Evolutionary conservation across 2,329 filamentous ascomycete genomes (phyloP), one percentile per base, ranked within the genome.

Genomic region (Colletotrichum siamense): DNA sequence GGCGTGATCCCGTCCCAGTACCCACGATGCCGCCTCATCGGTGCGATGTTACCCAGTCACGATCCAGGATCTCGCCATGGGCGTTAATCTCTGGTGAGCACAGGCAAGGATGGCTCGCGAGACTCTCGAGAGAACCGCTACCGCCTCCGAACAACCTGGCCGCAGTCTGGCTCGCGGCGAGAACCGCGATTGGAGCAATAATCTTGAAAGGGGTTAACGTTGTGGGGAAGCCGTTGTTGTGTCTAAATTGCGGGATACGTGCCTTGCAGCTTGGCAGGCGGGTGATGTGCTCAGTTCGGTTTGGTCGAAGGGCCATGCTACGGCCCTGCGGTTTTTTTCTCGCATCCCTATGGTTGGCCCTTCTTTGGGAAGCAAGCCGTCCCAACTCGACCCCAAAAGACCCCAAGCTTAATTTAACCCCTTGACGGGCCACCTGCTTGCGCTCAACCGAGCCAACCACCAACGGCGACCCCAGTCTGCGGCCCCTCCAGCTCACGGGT

Each of bases 211-310:
- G 73, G 73, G 73, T 64, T 26, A 22, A 64, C 30, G 44, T 26
- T 76, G 63, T 73, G 73, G 73, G 44, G 69, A 65, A 59, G 64
- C 57, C 69, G 69, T 24, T 73, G 73, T 76, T 68, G 57, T 76
- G 69, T 76, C 69, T 76, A 73, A 59, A 76, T 76, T 76, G 73
- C 73, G 69, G 73, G 73, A 76, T 73, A 64, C 26, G 69, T 73
- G 57, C 73, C 73, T 73, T 76, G 73, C 73, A 76, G 69, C 28
- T 59, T 28, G 57, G 70, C 32, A 55, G 63, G 39, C 39, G 63
- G 69, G 30, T 67, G 39, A 57, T 24, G 39, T 39, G 63, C 39
- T 64, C 30, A 55, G 62, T 24, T 32, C 30, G 49, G 49, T 4
- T 52, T 59, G 26, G 62, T 39, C 62, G 22, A 36, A 13, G 52